Percentiles rank a stretch among this genome's conserved stretches.
These are phyloP conservation scores for Furcasterigmium furcatum DNA, from an alignment of 2,329 filamentous ascomycete genomes.

Conservation along the genomic window DNA sequence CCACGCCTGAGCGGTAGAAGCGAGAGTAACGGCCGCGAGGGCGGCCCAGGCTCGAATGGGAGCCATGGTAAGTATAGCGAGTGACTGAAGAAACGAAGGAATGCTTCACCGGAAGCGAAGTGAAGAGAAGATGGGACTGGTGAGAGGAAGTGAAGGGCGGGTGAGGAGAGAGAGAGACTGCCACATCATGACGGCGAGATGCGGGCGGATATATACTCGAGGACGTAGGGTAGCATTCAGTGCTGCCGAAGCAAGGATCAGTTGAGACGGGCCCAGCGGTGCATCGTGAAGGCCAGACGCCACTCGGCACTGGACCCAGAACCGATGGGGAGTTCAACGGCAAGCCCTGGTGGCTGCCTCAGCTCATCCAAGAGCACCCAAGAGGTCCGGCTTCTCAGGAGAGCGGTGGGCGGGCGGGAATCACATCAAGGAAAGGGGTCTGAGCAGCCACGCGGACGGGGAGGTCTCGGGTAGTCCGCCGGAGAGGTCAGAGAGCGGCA, in stretches of 20 bases:
- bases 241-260: neutral
- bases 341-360: no score
- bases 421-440: neutral
- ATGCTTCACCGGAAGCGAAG: constrained; percentile 14
- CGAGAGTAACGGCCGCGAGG: constrained; percentile 33
- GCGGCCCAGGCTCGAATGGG: constrained; percentile 27
- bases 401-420: neutral
- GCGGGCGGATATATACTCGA: neutral
- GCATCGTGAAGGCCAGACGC: constrained; percentile 14
- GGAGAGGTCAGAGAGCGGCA: neutral
- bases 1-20: constrained; percentile 33
- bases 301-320: neutral
- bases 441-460: neutral
- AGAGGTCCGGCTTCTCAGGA: neutral
- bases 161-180: neutral
- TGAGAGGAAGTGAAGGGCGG: neutral
- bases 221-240: neutral
- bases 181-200: constrained; percentile 1
- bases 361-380: no score
- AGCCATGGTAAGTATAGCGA: constrained; percentile 23
- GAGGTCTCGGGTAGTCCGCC: neutral
- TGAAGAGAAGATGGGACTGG: constrained; percentile 14
- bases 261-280: neutral
- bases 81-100: constrained; percentile 10
- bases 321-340: neutral